phyloP scores from a whole-genome alignment of 805 yeast species.

The Osmozyma mogii region DNA sequence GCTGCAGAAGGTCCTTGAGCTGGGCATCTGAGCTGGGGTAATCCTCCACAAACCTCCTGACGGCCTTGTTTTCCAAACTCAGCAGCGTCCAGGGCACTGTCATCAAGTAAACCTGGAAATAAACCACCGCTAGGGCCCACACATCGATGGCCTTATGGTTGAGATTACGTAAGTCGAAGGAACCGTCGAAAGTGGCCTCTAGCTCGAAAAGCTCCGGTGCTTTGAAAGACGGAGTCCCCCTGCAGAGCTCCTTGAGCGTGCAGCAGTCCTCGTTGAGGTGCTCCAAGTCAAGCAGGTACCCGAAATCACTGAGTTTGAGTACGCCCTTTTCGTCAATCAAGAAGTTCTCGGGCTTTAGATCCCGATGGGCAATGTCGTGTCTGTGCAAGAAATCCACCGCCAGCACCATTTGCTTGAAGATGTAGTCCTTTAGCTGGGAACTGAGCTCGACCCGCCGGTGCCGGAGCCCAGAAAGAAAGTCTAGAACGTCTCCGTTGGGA shows the following conservation, averaged over 20 bases:
- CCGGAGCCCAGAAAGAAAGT: slow-evolving; percentile 33
- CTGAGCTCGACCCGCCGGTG: slow-evolving; percentile 22
- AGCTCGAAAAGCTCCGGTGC: slow-evolving; percentile 41
- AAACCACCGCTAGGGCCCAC: slow-evolving; percentile 47
- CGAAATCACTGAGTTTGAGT: slow-evolving; percentile 43
- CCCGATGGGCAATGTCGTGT: slow-evolving; percentile 40
- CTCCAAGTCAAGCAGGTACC: slow-evolving; percentile 36
- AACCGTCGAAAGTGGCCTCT: slow-evolving; percentile 8
- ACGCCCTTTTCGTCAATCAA: slow-evolving; percentile 38
- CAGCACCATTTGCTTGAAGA: slow-evolving; percentile 38
- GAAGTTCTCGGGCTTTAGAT: slow-evolving; percentile 48
- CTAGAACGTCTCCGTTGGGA: slow-evolving; percentile 41
- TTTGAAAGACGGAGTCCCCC: slow-evolving; percentile 48
- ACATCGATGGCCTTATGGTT: slow-evolving; percentile 35
- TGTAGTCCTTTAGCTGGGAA: slow-evolving; percentile 32
- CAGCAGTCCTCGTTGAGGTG: slow-evolving; percentile 11
- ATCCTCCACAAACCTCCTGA: slow-evolving; percentile 15
- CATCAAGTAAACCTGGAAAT: slow-evolving; percentile 37
- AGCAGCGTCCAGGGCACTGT: slow-evolving; percentile 39
- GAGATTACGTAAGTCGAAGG: background rate
- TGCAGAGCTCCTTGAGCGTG: slow-evolving; percentile 16
- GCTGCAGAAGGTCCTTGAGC: slow-evolving; percentile 16
- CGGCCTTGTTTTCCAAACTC: slow-evolving; percentile 15
- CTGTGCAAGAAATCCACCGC: slow-evolving; percentile 40
- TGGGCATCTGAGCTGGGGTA: slow-evolving; percentile 21